Base-by-base conservation (phyloP, 805 yeast genomes). In the Peterozyma xylosa region DNA sequence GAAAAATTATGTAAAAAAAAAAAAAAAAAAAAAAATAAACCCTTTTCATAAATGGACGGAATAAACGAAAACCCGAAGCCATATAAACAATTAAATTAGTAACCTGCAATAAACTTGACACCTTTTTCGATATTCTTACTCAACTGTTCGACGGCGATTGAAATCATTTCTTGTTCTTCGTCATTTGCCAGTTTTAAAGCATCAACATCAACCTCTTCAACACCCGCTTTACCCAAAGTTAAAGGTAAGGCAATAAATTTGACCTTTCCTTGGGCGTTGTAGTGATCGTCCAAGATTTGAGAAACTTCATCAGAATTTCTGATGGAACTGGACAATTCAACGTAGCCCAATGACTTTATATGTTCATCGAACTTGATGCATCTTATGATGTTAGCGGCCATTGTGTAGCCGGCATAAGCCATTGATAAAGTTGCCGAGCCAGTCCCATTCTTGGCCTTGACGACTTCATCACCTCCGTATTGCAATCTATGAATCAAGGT, bases 381-480 rank as follows among this genome's bases (percentile, higher is more conserved):
- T 30, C 57, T 54, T 21, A 63, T 49, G 41, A 70, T 56, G 29
- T 59, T 59, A 79, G 56, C 70, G 54, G 85, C 77, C 62, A 84
- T 80, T 65, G 80, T 76, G 47, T 86, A 82, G 57, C 90, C 91
- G 39, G 91, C 90, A 57, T 80, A 83, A 47, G 91, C 91, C 93
- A 85, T 85, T 30, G 91, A 84, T 57, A 85, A 69, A 39, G 93
- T 85, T 44, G 91, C 91, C 32, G 90, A 82, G 48, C 93, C 93
- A 45, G 84, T 81, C 62, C 93, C 91, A 54, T 80, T 74, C 67
- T 85, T 85, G 53, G 91, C 91, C 67, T 83, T 79, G 55, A 85
- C 91, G 53, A 84, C 89, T 70, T 84, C 93, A 63, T 84, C 93
- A 71, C 93, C 93, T 66, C 90, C 93, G 57, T 84, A 89, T 70